Conservation (phyloP, 805 yeast species). For the Wickerhamiella sergipiensis region DNA sequence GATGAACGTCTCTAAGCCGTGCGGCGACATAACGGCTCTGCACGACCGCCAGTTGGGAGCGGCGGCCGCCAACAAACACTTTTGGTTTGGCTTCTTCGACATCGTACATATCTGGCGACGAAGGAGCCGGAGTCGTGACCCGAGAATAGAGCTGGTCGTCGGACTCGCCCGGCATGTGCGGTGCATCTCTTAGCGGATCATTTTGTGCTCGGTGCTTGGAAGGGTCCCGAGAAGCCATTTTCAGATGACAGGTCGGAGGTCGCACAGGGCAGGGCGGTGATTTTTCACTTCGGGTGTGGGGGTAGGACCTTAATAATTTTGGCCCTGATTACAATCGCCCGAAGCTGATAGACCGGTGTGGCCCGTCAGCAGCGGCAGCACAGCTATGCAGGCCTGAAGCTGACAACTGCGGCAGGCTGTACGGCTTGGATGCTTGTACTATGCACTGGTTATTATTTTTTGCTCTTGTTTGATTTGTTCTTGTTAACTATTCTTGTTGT, state of each 20-base stretch:
- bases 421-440: no score
- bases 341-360: neutral
- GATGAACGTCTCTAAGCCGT: constrained; percentile 43
- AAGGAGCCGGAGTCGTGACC: constrained; percentile 13
- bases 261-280: neutral
- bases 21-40: constrained; percentile 68
- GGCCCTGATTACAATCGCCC: neutral
- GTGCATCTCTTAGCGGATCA: neutral
- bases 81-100: constrained; percentile 15
- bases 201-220: neutral
- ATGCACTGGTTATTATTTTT: no score
- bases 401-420: neutral
- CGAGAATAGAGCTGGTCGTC: neutral
- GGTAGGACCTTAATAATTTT: neutral
- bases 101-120: constrained; percentile 20
- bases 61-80: constrained; percentile 63
- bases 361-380: neutral
- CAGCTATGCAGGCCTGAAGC: neutral
- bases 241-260: neutral
- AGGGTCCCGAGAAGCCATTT: neutral
- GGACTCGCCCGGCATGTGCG: neutral
- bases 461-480: no score
- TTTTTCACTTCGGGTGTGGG: neutral
- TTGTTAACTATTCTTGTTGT: no score
- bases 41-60: constrained; percentile 71